A percentile compares a stretch with the other conserved stretches of the same genome.
These are phyloP conservation scores for Cystobasidium onofrii DNA, from an alignment of 768 basidiomycete genomes.

Conservation along the genomic window DNA sequence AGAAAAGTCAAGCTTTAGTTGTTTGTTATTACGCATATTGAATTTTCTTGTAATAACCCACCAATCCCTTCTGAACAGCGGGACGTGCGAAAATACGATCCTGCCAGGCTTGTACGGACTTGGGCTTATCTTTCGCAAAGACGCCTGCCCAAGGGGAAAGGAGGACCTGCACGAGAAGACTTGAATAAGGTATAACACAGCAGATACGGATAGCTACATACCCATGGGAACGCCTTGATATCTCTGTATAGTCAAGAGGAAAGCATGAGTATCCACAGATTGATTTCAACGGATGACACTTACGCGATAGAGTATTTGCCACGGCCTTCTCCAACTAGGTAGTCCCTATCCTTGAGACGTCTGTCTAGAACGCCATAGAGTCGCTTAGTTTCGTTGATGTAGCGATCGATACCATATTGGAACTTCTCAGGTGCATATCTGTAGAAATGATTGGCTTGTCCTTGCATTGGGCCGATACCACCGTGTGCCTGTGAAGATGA, in stretches of 20 bases:
- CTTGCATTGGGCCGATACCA: slow-evolving; percentile 36
- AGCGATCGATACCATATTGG: slow-evolving; percentile 35
- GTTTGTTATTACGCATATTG: no score
- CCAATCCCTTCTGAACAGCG: slow-evolving; percentile 25
- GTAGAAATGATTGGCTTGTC: slow-evolving; percentile 37
- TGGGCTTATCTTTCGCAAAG: slow-evolving; percentile 20
- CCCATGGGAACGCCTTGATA: slow-evolving; percentile 6
- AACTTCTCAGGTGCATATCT: slow-evolving; percentile 41
- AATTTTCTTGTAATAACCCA: no score
- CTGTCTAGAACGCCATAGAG: slow-evolving; percentile 36
- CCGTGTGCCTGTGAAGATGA: slow-evolving; percentile 19
- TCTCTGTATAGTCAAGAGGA: not conserved
- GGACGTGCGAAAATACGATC: slow-evolving; percentile 20
- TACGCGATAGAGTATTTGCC: slow-evolving; percentile 38
- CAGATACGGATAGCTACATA: not conserved
- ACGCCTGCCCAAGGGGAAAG: slow-evolving; percentile 16
- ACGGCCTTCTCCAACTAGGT: slow-evolving; percentile 35
- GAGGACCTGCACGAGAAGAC: not conserved
- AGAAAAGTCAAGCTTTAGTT: no score
- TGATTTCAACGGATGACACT: not conserved
- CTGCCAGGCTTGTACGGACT: slow-evolving; percentile 25
- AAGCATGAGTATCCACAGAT: not conserved
- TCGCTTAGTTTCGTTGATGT: slow-evolving; percentile 37
- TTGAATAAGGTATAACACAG: not conserved
- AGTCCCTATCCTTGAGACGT: slow-evolving; percentile 35